Conservation (phyloP, 208 protist genomes). For the Leishmania martiniquensis region DNA sequence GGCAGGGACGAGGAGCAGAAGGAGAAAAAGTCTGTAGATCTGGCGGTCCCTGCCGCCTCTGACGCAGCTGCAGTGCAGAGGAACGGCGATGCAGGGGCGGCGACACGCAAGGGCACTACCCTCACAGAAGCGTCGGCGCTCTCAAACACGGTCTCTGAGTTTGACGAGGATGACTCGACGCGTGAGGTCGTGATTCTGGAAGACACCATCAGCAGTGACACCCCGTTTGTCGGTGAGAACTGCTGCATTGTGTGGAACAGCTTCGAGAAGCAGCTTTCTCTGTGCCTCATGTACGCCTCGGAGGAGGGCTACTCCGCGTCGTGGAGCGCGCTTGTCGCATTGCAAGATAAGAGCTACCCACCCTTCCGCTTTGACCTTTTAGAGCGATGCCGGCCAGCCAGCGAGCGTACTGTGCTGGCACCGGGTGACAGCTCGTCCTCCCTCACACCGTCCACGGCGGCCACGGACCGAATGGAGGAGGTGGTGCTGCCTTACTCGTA, state of each 20-base stretch:
- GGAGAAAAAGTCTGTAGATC: neutral
- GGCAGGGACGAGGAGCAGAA: slow-evolving; percentile 4
- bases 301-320: slow-evolving; percentile 74
- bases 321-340: slow-evolving; percentile 72
- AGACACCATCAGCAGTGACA: slow-evolving; percentile 77
- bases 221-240: slow-evolving; percentile 84
- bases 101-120: neutral
- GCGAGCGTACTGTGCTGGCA: slow-evolving; percentile 7
- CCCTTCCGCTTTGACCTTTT: slow-evolving; percentile 55
- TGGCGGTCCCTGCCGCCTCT: neutral
- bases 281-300: slow-evolving; percentile 82
- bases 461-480: slow-evolving; percentile 10
- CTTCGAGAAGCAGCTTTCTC: slow-evolving; percentile 69
- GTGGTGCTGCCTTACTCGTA: slow-evolving; percentile 58
- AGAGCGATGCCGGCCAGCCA: slow-evolving; percentile 32
- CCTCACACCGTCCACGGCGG: neutral
- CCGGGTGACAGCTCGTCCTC: slow-evolving; percentile 17
- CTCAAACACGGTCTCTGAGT: slow-evolving; percentile 22
- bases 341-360: slow-evolving; percentile 79
- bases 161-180: slow-evolving; percentile 26
- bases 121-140: neutral
- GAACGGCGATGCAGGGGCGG: neutral
- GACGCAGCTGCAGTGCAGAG: neutral
- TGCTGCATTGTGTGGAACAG: slow-evolving; percentile 91
- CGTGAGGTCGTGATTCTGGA: slow-evolving; percentile 59